These are phyloP conservation scores for Colletotrichum tofieldiae DNA, from an alignment of 2,329 filamentous ascomycete genomes.

Conservation along the genomic window DNA sequence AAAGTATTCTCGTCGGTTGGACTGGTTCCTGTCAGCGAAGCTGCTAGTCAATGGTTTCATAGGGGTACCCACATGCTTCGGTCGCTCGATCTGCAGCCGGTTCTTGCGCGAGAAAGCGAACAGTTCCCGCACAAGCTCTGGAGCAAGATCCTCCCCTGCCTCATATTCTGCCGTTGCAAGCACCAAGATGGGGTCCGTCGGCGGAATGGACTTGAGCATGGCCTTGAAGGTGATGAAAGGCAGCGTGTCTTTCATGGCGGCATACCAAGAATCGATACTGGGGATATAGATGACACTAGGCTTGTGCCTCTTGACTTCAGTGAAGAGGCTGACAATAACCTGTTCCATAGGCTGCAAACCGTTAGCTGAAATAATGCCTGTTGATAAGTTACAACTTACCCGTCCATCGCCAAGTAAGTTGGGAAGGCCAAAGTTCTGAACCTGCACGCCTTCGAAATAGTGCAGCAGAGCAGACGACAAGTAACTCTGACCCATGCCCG, in stretches of 20 bases:
- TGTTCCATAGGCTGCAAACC: slow-evolving; percentile 79
- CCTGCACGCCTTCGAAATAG: slow-evolving; percentile 92
- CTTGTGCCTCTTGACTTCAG: slow-evolving; percentile 93
- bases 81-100: slow-evolving; percentile 78
- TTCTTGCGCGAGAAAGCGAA: slow-evolving; percentile 91
- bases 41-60: neutral
- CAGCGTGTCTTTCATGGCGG: slow-evolving; percentile 72
- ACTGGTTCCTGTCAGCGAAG: slow-evolving; percentile 56
- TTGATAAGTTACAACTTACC: slow-evolving; percentile 60
- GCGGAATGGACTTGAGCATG: slow-evolving; percentile 85
- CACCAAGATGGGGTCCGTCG: slow-evolving; percentile 90
- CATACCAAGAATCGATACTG: slow-evolving; percentile 90
- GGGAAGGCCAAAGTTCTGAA: slow-evolving; percentile 94
- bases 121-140: slow-evolving; percentile 79
- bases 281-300: slow-evolving; percentile 97
- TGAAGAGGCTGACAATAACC: slow-evolving; percentile 90
- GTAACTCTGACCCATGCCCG: slow-evolving; percentile 96
- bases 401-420: slow-evolving; percentile 89
- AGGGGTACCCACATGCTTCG: slow-evolving; percentile 68
- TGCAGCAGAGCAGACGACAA: slow-evolving; percentile 88
- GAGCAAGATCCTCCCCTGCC: slow-evolving; percentile 67
- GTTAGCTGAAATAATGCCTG: slow-evolving; percentile 32
- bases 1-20: slow-evolving; percentile 86
- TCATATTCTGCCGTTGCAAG: slow-evolving; percentile 86
- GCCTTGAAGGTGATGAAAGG: slow-evolving; percentile 87